Evolutionary conservation across 768 basidiomycete species (phyloP), one percentile per base, ranked within the genome.

Genomic region (Amanita exitialis): DNA sequence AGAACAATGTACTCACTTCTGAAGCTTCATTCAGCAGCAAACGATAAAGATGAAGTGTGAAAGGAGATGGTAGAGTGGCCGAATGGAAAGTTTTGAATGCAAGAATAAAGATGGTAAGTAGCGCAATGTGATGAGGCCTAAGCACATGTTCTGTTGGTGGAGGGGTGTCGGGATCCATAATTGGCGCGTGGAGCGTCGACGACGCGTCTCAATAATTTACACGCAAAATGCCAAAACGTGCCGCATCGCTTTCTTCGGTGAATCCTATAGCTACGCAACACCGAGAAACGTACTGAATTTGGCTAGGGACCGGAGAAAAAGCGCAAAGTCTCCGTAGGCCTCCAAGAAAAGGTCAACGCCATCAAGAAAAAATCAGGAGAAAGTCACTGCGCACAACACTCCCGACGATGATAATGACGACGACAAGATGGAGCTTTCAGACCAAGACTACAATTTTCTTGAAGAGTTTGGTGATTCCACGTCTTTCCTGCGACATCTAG

Each of bases 41-140:
- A 15, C 85, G 79, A 52, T 82, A 78, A 12, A 87, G 59, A 57
- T 83, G 79, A 16, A 88, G 67, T 12, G 78, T 61, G 59, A 86
- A 89, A 6, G 65, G 56, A 18, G 76, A 61, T 1, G 85, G 78
- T 8, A 87, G 71, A 21, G 71, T 71, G 50, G 72, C 73, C 38
- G 73, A 65, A 21, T 72, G 71, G 52, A 72, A 71, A 55, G 84
- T 80, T 60, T 78, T 82, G 63, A 82, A 86, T 3, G 77, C 67
- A 10, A 83, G 67, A 53, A 80, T 68, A 32, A 90, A 69, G 21
- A 88, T 68, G 30, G 76, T 75, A 28, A 90, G 69, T 13, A 90
- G 68, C 44, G 76, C 75, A 46, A 91, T 69, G 61, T 92, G 90
- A 58, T 91, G 89, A 1, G 89, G 86, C 49, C 80, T 74, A 25